Evolutionary conservation across 2,329 filamentous ascomycete genomes (phyloP).

Genomic region (Curvularia eragrostidis): DNA sequence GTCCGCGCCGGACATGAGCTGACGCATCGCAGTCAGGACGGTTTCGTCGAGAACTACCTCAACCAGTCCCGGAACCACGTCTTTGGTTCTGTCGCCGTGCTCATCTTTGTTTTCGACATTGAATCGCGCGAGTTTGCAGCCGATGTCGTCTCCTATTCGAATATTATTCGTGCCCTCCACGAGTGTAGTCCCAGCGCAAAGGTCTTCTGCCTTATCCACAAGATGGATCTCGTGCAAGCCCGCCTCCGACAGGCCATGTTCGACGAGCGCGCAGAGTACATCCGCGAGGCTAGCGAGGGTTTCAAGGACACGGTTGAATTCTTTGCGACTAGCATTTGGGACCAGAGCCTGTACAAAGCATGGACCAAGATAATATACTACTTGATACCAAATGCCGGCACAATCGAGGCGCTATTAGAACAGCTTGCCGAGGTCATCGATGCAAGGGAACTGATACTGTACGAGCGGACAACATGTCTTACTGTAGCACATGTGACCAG

Average conservation of each 20-base stretch:
- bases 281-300: slow-evolving; percentile 74
- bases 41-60: slow-evolving; percentile 98
- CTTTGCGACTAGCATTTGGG: slow-evolving; percentile 97
- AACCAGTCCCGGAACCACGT: slow-evolving; percentile 94
- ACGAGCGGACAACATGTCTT: slow-evolving; percentile 94
- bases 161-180: slow-evolving; percentile 84
- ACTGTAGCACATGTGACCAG: slow-evolving; percentile 93
- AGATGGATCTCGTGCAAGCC: slow-evolving; percentile 93
- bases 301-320: slow-evolving; percentile 74
- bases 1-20: slow-evolving; percentile 8
- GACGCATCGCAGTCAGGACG: slow-evolving; percentile 74
- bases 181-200: slow-evolving; percentile 83
- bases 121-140: slow-evolving; percentile 93
- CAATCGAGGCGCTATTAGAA: slow-evolving; percentile 85
- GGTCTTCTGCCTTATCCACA: slow-evolving; percentile 96
- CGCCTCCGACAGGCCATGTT: slow-evolving; percentile 81
- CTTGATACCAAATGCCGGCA: slow-evolving; percentile 88
- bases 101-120: slow-evolving; percentile 99
- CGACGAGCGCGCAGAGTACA: slow-evolving; percentile 78
- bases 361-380: slow-evolving; percentile 99
- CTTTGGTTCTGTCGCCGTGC: slow-evolving; percentile 93
- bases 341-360: slow-evolving; percentile 96
- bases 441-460: slow-evolving; percentile 91
- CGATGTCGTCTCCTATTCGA: slow-evolving; percentile 89
- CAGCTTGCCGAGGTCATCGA: slow-evolving; percentile 85